phyloP scores from a whole-genome alignment of 2,329 filamentous ascomycete species.

The Zarea fungicola region DNA sequence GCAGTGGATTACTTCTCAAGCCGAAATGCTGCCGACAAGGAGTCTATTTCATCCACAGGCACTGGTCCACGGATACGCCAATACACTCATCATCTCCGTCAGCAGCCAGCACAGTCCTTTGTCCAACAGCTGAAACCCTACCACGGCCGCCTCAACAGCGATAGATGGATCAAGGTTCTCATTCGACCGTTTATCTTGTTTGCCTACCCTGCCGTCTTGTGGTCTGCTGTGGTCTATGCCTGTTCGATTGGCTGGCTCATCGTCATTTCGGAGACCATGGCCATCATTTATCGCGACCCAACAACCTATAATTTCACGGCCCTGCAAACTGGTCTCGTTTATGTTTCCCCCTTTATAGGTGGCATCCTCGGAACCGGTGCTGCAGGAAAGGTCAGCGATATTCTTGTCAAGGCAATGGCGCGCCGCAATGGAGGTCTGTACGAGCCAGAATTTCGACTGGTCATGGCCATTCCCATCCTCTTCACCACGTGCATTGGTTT shows the following conservation, averaged over 20 bases:
- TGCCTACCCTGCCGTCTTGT: slow-evolving; percentile 82
- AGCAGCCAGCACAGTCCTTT: slow-evolving; percentile 65
- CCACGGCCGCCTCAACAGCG: slow-evolving; percentile 71
- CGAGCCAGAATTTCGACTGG: slow-evolving; percentile 85
- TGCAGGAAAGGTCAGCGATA: slow-evolving; percentile 79
- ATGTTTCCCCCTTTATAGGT: slow-evolving; percentile 84
- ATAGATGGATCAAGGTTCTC: slow-evolving; percentile 75
- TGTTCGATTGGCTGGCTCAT: slow-evolving; percentile 94
- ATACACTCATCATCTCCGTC: slow-evolving; percentile 68
- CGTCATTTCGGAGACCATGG: slow-evolving; percentile 82
- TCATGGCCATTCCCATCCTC: slow-evolving; percentile 79
- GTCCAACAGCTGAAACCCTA: slow-evolving; percentile 67
- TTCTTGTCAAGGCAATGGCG: slow-evolving; percentile 77
- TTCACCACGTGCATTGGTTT: slow-evolving; percentile 77
- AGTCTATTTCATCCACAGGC: slow-evolving; percentile 35
- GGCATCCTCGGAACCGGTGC: slow-evolving; percentile 88
- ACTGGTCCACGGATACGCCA: slow-evolving; percentile 32
- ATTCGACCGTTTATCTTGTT: slow-evolving; percentile 79
- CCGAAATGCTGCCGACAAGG: slow-evolving; percentile 34
- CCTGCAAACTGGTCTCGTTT: slow-evolving; percentile 77
- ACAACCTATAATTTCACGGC: slow-evolving; percentile 74
- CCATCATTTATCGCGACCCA: slow-evolving; percentile 68
- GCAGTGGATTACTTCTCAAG: slow-evolving; percentile 22
- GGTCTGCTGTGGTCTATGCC: slow-evolving; percentile 79
- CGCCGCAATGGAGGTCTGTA: slow-evolving; percentile 87